Conservation (phyloP, 805 yeast genomes). For the Candida sakaeoensis region DNA sequence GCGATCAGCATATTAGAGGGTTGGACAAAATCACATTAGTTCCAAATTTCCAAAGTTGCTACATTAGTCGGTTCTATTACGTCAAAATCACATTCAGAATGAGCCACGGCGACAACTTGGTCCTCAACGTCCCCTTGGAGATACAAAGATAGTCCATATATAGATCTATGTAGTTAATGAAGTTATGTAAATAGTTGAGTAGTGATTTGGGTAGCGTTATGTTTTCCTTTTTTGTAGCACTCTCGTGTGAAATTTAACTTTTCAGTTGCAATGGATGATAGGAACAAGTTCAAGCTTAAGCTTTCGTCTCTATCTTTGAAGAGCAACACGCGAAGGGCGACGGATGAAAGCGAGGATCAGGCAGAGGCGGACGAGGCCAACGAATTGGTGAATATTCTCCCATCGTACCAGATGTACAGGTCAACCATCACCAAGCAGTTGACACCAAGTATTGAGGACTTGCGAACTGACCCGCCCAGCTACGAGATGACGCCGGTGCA, state of each 20-base stretch:
- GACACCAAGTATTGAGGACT: slow-evolving; percentile 27
- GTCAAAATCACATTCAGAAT: slow-evolving; percentile 28
- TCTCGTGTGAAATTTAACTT: too few relatives aligned
- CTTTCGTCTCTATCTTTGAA: slow-evolving; percentile 15
- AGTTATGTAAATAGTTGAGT: neutral
- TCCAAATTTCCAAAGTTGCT: slow-evolving; percentile 38
- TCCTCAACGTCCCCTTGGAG: slow-evolving; percentile 34
- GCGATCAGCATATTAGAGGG: slow-evolving; percentile 15
- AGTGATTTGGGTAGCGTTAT: neutral
- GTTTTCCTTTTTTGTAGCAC: too few relatives aligned
- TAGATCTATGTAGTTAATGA: neutral
- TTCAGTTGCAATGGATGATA: too few relatives aligned
- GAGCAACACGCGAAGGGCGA: neutral
- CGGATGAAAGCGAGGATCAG: slow-evolving; percentile 4
- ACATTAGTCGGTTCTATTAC: slow-evolving; percentile 33
- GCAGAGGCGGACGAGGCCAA: slow-evolving; percentile 17
- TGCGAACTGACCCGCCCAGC: slow-evolving; percentile 29
- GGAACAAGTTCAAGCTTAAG: slow-evolving; percentile 18
- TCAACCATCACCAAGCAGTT: slow-evolving; percentile 34
- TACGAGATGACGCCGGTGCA: slow-evolving; percentile 26
- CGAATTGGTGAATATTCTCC: slow-evolving; percentile 32
- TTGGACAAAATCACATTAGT: slow-evolving; percentile 33
- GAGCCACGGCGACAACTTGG: slow-evolving; percentile 25
- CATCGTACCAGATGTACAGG: slow-evolving; percentile 39
- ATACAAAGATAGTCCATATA: slow-evolving; percentile 18